phyloP scores from a whole-genome alignment of 331 rosid genomes.

The Spiraea crenata region DNA sequence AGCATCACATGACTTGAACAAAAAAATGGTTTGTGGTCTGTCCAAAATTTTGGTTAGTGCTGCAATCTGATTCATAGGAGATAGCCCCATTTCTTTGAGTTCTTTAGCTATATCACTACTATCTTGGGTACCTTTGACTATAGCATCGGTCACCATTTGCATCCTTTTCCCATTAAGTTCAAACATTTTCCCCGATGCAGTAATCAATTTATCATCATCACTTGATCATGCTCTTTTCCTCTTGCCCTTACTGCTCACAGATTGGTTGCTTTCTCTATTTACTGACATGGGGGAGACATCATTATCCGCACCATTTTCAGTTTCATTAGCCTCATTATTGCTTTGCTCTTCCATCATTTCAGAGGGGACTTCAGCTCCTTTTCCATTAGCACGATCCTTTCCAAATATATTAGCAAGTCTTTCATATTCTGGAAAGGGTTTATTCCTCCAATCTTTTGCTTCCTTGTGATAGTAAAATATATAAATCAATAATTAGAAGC shows the following conservation, averaged over 20 bases:
- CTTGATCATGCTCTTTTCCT: neutral
- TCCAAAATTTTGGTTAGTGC: no score
- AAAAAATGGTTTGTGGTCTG: no score
- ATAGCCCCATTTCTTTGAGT: no score
- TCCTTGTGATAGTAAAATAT: neutral
- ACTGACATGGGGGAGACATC: neutral
- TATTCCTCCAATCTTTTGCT: neutral
- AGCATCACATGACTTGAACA: no score
- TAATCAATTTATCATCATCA: neutral
- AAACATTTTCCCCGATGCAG: neutral
- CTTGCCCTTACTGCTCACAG: neutral
- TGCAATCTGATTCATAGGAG: no score
- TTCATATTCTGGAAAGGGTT: neutral
- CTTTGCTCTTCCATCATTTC: neutral
- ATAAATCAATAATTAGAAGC: no score
- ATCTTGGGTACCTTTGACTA: no score
- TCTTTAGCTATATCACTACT: no score
- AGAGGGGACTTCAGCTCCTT: neutral
- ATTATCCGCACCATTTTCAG: neutral
- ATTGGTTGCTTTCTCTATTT: no score
- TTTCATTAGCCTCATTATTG: no score
- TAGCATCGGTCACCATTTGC: no score
- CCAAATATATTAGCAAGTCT: neutral
- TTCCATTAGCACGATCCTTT: neutral
- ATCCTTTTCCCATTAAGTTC: neutral